These are phyloP conservation scores for Pyrenochaeta sp. DNA, from an alignment of 2,329 filamentous ascomycete genomes.

Conservation along the genomic window DNA sequence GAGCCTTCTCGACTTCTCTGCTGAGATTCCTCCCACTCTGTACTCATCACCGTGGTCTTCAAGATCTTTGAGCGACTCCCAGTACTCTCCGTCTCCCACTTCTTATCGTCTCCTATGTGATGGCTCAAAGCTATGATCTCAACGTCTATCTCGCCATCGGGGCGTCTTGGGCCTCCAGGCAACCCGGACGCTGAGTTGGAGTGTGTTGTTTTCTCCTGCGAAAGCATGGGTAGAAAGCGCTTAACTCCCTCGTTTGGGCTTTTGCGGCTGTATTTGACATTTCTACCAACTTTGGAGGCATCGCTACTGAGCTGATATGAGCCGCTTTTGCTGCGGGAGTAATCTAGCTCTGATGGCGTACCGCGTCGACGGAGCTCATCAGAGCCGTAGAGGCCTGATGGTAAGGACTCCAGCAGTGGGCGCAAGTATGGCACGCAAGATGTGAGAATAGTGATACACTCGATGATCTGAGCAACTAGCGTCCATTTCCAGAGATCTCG, in stretches of 20 bases:
- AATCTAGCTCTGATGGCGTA: constrained; percentile 38
- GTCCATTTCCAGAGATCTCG: constrained; percentile 47
- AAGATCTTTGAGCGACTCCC: constrained; percentile 45
- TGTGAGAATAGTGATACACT: constrained; percentile 47
- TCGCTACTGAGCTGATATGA: constrained; percentile 42
- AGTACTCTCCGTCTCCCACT: constrained; percentile 45
- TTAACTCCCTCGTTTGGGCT: constrained; percentile 32
- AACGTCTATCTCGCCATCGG: constrained; percentile 42
- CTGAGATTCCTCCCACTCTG: constrained; percentile 44
- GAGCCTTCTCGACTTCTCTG: constrained; percentile 22
- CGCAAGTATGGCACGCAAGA: constrained; percentile 48
- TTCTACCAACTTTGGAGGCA: constrained; percentile 11
- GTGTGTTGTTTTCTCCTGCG: constrained; percentile 36
- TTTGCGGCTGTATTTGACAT: constrained; percentile 20
- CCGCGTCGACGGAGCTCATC: constrained; percentile 44
- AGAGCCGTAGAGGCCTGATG: constrained; percentile 43
- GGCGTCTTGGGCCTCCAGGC: constrained; percentile 40
- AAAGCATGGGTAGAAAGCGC: constrained; percentile 41
- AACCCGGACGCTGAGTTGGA: constrained; percentile 46
- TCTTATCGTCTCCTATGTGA: constrained; percentile 24
- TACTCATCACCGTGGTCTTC: constrained; percentile 47
- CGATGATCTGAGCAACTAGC: constrained; percentile 41
- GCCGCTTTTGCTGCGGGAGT: constrained; percentile 34
- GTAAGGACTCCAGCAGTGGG: constrained; percentile 43
- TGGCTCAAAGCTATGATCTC: constrained; percentile 37